A percentile compares a stretch with the other conserved stretches of the same genome.
phyloP scores from a whole-genome alignment of 306 rosid species.

The Vigna unguiculata region DNA sequence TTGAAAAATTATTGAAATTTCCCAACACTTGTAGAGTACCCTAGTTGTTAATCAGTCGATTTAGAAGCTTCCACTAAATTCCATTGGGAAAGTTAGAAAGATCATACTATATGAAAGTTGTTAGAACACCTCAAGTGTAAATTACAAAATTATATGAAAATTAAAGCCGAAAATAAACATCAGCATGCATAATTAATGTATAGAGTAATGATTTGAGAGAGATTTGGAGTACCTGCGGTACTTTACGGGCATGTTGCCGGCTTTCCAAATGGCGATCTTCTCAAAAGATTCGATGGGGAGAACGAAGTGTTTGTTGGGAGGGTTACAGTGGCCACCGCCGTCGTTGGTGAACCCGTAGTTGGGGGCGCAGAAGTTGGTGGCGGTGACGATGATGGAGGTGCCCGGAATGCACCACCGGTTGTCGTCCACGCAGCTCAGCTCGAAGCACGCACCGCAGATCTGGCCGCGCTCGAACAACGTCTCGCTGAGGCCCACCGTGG shows the following conservation, averaged over 20 bases:
- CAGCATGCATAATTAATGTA: background rate
- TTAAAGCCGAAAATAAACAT: background rate
- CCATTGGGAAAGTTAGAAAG: background rate
- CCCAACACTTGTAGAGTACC: too few species aligned
- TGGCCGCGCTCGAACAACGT: constrained; percentile 78
- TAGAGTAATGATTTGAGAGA: background rate
- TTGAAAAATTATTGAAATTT: too few species aligned
- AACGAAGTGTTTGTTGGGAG: constrained; percentile 87
- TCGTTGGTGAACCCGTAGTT: constrained; percentile 83
- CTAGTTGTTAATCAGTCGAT: too few species aligned
- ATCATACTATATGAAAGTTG: background rate
- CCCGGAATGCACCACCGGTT: constrained; percentile 93
- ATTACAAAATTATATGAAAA: background rate
- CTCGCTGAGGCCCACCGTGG: constrained; percentile 89
- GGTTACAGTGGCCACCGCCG: constrained; percentile 90
- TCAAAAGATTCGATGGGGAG: constrained; percentile 94
- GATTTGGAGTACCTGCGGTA: constrained; percentile 69
- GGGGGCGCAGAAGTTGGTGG: constrained; percentile 91
- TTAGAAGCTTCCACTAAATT: background rate
- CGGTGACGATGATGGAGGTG: constrained; percentile 85
- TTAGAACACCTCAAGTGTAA: background rate
- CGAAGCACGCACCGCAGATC: constrained; percentile 99
- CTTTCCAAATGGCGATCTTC: constrained; percentile 98
- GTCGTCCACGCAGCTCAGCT: constrained; percentile 81
- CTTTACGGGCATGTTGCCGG: constrained; percentile 94